Conservation (phyloP, 2,329 filamentous ascomycete genomes). For the Aspergillus pseudoviridinutans region DNA sequence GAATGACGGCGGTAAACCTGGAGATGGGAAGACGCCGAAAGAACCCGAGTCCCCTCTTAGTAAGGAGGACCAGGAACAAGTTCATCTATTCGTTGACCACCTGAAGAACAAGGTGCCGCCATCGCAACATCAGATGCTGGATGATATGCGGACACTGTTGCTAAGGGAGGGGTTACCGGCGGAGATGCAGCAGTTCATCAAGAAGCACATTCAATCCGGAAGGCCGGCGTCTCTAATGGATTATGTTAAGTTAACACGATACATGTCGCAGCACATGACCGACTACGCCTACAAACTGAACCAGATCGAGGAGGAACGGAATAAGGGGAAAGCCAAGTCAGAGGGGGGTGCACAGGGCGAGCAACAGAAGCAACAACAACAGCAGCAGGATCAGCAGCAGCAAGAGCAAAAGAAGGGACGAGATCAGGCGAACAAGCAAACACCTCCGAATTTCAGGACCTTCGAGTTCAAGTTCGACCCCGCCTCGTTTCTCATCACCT, state of each 20-base stretch:
- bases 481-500: constrained; percentile 53
- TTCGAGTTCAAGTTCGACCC: constrained; percentile 52
- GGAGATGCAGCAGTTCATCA: constrained; percentile 63
- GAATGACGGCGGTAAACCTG: constrained; percentile 43
- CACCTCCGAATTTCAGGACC: constrained; percentile 31
- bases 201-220: constrained; percentile 47
- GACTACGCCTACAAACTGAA: constrained; percentile 38
- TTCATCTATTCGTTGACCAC: constrained; percentile 55
- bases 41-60: constrained; percentile 46
- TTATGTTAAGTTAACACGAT: constrained; percentile 57
- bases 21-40: constrained; percentile 32
- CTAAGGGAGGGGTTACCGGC: constrained; percentile 65
- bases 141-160: constrained; percentile 59
- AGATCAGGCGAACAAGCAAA: constrained; percentile 20
- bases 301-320: constrained; percentile 25
- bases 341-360: constrained; percentile 24
- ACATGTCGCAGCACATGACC: constrained; percentile 55
- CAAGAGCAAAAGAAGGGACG: constrained; percentile 24
- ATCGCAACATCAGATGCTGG: constrained; percentile 57
- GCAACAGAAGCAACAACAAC: constrained; percentile 14
- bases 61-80: constrained; percentile 52
- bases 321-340: constrained; percentile 18
- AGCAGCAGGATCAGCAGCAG: constrained; percentile 14
- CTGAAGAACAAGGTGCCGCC: constrained; percentile 59
- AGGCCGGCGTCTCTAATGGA: constrained; percentile 50